Evolutionary conservation across 1,284 basidiomycete genomes (phyloP), one percentile per base, ranked within the genome.

Genomic region (Ustilago vetiveriae): DNA sequence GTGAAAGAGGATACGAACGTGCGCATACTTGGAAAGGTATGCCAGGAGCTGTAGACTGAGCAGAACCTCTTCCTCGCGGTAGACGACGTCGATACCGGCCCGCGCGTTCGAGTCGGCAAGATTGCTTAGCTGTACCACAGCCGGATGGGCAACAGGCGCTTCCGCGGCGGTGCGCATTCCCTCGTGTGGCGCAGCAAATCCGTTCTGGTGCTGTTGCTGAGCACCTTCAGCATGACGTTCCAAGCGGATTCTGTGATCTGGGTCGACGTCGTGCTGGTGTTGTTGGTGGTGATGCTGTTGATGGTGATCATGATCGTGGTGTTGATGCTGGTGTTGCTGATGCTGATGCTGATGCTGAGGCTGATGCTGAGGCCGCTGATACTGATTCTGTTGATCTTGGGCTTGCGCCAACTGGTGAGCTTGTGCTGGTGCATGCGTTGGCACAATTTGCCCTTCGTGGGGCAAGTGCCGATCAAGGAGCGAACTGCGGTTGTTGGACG

Each of bases 21-120:
- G 95, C 0, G 95, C 92, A 81, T 98, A 98, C 83, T 98, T 98
- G 84, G 91, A 94, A 21, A 98, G 86, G 79, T 98, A 98, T 7
- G 96, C 96, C 0, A 98, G 86, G 2, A 98, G 87, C 83, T 98
- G 95, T 14, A 98, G 84, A 22, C 90, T 89, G 16, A 96, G 87
- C 3, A 98, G 84, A 0, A 98, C 93, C 75, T 97, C 94, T 79
- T 98, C 94, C 80, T 98, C 94, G 26, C 92, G 88, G 83, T 94
- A 97, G 7, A 78, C 66, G 14, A 78, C 75, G 27, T 77, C 71
- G 37, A 68, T 64, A 32, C 50, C 65, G 16, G 51, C 32, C 10
- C 62, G 53, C 13, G 57, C 57, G 26, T 53, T 65, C 17, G 56
- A 55, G 30, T 58, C 63, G 16, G 63, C 62, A 7, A 65, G 29